Base-by-base conservation (phyloP, 2,329 filamentous ascomycete species). In the Huntiella abstrusa region DNA sequence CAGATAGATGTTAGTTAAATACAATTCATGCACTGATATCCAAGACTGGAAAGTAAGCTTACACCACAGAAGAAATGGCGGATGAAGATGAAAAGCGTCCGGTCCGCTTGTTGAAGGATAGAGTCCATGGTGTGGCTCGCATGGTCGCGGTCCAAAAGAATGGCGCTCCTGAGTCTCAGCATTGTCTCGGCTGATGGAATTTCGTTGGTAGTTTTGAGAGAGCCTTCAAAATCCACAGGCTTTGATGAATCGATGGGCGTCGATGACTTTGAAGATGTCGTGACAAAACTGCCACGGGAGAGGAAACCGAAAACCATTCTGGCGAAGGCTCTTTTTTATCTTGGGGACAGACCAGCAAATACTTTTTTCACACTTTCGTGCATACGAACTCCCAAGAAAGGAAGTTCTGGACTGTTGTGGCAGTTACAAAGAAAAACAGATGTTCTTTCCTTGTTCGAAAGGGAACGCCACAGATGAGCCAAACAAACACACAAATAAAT, bases 41-140 rank as follows among this genome's bases (percentile, higher is more conserved):
- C 17, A 41, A 5, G 28, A 7, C 40, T 15, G 10, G 22, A 13
- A 42, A 12, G 43, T 11, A 10, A 32, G 11, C 78, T 59, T 67
- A 83, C 80, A 33, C 80, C 80, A 57, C 82, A 86, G 66, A 83
- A 85, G 61, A 86, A 87, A 62, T 86, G 81, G 39, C 82, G 71
- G 48, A 87, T 69, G 57, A 87, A 86, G 53, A 86, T 73, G 37
- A 85, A 61, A 32, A 87, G 65, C 22, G 83, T 73, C 2, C 75
- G 64, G 13, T 68, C 63, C 10, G 70, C 64, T 2, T 66, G 64
- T 46, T 71, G 57, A 77, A 79, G 22, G 83, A 61, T 53, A 69
- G 75, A 59, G 71, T 71, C 59, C 13, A 84, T 84, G 0, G 70
- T 63, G 38, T 69, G 68, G 11, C 69, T 60, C 47, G 72, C 74